phyloP scores from a whole-genome alignment of 257 asterid genomes.

The Solanum bulbocastanum region DNA sequence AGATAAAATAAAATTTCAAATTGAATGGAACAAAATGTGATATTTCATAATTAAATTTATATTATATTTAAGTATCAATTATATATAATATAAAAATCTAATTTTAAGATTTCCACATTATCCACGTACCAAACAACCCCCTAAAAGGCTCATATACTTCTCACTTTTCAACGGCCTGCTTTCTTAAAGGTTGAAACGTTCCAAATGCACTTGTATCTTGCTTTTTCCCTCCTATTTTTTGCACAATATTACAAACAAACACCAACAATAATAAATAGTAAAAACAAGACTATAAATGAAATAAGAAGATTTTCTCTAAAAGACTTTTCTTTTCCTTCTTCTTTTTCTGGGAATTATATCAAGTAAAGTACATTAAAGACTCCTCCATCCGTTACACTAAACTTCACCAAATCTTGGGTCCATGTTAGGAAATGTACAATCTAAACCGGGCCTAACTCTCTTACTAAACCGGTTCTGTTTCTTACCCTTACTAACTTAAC shows the following conservation, averaged over 20 bases:
- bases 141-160: constrained; percentile 4
- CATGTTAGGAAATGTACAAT: constrained; percentile 32
- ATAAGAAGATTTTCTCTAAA: background rate
- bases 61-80: background rate
- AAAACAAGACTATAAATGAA: background rate
- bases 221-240: background rate
- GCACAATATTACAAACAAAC: background rate
- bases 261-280: background rate
- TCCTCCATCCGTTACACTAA: constrained; percentile 33
- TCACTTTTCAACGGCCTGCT: constrained; percentile 39
- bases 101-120: background rate
- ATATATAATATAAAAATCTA: background rate
- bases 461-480: constrained; percentile 13
- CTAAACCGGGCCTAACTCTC: constrained; percentile 29
- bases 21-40: background rate
- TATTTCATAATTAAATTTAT: background rate
- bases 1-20: background rate
- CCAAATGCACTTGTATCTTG: background rate
- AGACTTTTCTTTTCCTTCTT: background rate
- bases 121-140: background rate
- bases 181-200: constrained; percentile 2
- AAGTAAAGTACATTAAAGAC: constrained; percentile 25
- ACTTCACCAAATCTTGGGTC: constrained; percentile 36
- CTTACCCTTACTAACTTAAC: background rate
- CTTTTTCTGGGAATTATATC: background rate